Conservation (phyloP, 2,329 filamentous ascomycete species). For the Cordyceps militaris region DNA sequence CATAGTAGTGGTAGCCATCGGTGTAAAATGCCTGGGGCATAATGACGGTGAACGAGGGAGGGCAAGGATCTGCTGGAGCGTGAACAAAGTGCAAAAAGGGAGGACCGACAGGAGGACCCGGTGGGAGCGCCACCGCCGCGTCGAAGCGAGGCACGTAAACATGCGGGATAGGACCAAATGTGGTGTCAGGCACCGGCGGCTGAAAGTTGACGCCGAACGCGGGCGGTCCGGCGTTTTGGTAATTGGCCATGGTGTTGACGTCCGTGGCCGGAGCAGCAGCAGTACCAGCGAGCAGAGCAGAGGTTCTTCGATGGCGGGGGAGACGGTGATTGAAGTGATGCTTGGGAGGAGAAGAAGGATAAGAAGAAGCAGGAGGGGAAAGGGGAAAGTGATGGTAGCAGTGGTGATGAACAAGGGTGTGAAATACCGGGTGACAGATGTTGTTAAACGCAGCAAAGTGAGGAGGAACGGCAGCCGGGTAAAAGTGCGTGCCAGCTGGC, state of each 20-base stretch:
- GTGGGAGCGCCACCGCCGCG: conserved; percentile 19
- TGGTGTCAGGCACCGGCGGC: conserved; percentile 52
- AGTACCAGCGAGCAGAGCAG: conserved; percentile 14
- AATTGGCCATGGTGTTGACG: conserved; percentile 29
- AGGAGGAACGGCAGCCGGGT: background rate
- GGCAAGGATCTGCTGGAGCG: conserved; percentile 14
- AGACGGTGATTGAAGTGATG: background rate
- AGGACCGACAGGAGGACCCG: conserved; percentile 28
- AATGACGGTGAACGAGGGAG: conserved; percentile 23
- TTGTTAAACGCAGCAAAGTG: conserved; percentile 11
- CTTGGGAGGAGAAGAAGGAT: conserved; percentile 1
- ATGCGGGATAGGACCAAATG: conserved; percentile 47
- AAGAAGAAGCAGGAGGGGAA: background rate
- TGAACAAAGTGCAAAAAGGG: conserved; percentile 24
- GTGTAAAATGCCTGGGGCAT: conserved; percentile 27
- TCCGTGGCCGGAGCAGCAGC: conserved; percentile 6
- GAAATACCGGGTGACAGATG: conserved; percentile 12
- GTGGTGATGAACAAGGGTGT: background rate
- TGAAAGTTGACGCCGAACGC: conserved; percentile 45
- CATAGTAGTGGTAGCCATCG: conserved; percentile 31
- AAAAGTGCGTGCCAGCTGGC: conserved; percentile 12
- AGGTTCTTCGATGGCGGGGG: conserved; percentile 13
- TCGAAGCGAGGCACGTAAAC: conserved; percentile 50
- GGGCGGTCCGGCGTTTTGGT: conserved; percentile 36
- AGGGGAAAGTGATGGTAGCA: background rate